Evolutionary conservation across 352 stramenopile species (phyloP).

Genomic region (Pythium chondricola): DNA sequence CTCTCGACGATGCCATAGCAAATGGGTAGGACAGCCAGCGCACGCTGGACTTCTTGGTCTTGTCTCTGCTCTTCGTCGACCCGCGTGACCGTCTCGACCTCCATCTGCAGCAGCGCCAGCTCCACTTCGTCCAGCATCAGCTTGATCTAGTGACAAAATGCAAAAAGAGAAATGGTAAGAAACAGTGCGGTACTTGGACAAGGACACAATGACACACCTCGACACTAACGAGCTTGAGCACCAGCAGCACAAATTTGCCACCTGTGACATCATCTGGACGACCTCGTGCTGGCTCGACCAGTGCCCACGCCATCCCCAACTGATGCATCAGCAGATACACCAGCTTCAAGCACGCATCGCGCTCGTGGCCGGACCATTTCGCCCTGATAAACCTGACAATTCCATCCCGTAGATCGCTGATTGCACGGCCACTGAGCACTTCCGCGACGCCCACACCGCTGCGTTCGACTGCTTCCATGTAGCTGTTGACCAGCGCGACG

Average conservation of each 20-base stretch:
- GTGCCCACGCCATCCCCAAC: conserved; percentile 52
- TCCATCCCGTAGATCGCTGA: conserved; percentile 51
- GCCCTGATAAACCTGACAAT: conserved; percentile 54
- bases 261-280: conserved; percentile 51
- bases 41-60: conserved; percentile 41
- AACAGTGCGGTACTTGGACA: too few relatives aligned
- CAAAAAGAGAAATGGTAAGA: too few relatives aligned
- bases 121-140: conserved; percentile 83
- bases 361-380: conserved; percentile 70
- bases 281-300: too few relatives aligned
- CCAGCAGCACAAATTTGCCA: conserved; percentile 68
- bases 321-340: conserved; percentile 60
- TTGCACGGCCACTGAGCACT: conserved; percentile 43
- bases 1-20: conserved; percentile 76
- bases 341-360: conserved; percentile 53
- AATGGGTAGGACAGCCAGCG: conserved; percentile 55
- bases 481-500: conserved; percentile 49
- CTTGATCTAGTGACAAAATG: conserved; percentile 58
- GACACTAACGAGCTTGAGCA: conserved; percentile 75
- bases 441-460: conserved; percentile 31
- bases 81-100: conserved; percentile 42
- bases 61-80: conserved; percentile 41
- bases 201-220: conserved; percentile 33
- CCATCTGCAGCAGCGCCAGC: conserved; percentile 55
- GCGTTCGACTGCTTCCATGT: conserved; percentile 45